Evolutionary conservation across 2,329 filamentous ascomycete genomes (phyloP).

Genomic region (Colletotrichum filicis): DNA sequence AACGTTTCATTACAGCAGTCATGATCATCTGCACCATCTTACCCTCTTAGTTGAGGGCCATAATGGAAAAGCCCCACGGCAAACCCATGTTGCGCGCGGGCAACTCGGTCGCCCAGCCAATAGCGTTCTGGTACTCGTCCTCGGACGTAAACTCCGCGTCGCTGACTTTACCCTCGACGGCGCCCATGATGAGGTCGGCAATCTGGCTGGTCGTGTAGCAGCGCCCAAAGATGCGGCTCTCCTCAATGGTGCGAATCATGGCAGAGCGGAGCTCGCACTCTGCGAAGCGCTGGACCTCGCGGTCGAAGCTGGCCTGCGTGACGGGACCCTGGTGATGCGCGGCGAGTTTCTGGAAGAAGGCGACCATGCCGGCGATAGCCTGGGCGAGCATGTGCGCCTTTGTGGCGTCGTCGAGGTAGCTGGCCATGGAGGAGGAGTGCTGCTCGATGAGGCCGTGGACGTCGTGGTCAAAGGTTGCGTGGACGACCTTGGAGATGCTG

Average conservation of each 20-base stretch:
- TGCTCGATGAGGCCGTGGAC: constrained; percentile 45
- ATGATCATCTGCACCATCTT: neutral
- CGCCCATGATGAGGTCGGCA: constrained; percentile 44
- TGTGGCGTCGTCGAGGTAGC: constrained; percentile 44
- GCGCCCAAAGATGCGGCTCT: constrained; percentile 43
- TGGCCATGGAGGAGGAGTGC: constrained; percentile 40
- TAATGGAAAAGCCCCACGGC: constrained; percentile 50
- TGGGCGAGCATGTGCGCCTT: constrained; percentile 48
- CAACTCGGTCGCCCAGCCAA: constrained; percentile 43
- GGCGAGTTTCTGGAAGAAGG: constrained; percentile 42
- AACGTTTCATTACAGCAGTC: constrained; percentile 11
- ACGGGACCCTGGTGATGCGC: constrained; percentile 33
- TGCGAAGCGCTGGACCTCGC: constrained; percentile 45
- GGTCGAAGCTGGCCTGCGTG: constrained; percentile 37
- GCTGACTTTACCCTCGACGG: constrained; percentile 38
- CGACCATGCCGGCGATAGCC: constrained; percentile 47
- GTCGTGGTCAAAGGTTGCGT: constrained; percentile 47
- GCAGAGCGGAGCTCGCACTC: constrained; percentile 42
- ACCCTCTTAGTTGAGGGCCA: constrained; percentile 46
- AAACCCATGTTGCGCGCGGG: constrained; percentile 49
- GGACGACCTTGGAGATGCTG: constrained; percentile 40
- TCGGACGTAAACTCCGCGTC: constrained; percentile 32
- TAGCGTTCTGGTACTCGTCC: constrained; percentile 38
- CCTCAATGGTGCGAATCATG: constrained; percentile 45
- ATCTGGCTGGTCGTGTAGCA: constrained; percentile 47